phyloP scores from a whole-genome alignment of 2,329 filamentous ascomycete species.

The Botrytis galanthina region DNA sequence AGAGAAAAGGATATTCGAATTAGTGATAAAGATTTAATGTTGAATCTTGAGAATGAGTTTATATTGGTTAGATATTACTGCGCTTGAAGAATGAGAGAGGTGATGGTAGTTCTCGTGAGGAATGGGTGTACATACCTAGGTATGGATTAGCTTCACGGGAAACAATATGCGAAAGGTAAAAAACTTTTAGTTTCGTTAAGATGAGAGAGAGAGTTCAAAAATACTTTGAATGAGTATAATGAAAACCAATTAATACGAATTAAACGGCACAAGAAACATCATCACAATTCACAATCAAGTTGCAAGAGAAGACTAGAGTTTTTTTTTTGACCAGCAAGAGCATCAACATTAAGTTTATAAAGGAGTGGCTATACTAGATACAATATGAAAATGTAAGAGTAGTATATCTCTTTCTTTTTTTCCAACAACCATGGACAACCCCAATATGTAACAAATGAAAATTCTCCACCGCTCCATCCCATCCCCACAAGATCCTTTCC shows the following conservation, averaged over 20 bases:
- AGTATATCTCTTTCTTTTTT: constrained; percentile 17
- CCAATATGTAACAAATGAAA: background rate
- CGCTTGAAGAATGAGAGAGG: background rate
- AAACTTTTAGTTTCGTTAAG: background rate
- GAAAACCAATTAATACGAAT: background rate
- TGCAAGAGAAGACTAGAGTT: background rate
- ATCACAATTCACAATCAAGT: constrained; percentile 3
- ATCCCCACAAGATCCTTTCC: background rate
- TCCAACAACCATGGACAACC: constrained; percentile 7
- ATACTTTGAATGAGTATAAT: background rate
- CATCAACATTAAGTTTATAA: constrained; percentile 6
- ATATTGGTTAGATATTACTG: background rate
- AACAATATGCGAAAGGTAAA: background rate
- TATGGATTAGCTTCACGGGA: background rate
- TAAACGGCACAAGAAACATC: background rate
- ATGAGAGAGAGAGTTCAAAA: background rate
- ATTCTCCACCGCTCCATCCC: background rate
- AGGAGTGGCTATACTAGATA: constrained; percentile 14
- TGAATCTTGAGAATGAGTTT: background rate
- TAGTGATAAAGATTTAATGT: background rate
- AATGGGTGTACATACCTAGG: rapidly evolving
- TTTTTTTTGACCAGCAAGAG: constrained; percentile 17
- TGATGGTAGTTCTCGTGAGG: background rate
- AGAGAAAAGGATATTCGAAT: background rate
- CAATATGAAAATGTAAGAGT: constrained; percentile 9